phyloP scores from a whole-genome alignment of 2,329 filamentous ascomycete genomes.

The Cercospora sp. region DNA sequence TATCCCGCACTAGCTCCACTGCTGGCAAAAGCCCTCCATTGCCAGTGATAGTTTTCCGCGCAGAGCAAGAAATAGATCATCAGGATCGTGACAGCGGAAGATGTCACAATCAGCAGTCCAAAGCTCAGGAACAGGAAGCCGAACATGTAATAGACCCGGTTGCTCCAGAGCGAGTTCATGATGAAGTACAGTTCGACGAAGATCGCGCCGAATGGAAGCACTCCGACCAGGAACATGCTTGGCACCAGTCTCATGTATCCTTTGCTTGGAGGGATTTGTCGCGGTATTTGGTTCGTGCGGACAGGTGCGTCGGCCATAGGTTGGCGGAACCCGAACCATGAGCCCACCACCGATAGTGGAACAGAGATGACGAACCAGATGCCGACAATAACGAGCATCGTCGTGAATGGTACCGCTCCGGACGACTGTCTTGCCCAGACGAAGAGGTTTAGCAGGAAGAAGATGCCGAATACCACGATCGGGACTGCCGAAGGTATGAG shows the following conservation, averaged over 20 bases:
- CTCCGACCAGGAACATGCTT: conserved; percentile 86
- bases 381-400: conserved; percentile 87
- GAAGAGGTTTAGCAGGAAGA: conserved; percentile 95
- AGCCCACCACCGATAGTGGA: conserved; percentile 83
- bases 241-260: conserved; percentile 85
- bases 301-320: conserved; percentile 74
- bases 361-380: conserved; percentile 99
- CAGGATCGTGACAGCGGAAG: conserved; percentile 85
- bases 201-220: conserved; percentile 92
- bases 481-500: conserved; percentile 85
- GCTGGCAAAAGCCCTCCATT: conserved; percentile 92
- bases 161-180: conserved; percentile 98
- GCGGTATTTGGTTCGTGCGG: conserved; percentile 94
- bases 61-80: conserved; percentile 97
- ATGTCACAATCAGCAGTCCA: conserved; percentile 93
- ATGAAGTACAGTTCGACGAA: conserved; percentile 99
- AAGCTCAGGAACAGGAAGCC: conserved; percentile 98
- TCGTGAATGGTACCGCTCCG: conserved; percentile 92
- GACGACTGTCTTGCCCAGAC: conserved; percentile 91
- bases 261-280: conserved; percentile 83
- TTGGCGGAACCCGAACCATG: conserved; percentile 85
- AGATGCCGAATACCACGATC: conserved; percentile 77
- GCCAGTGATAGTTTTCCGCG: conserved; percentile 97
- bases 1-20: conserved; percentile 88
- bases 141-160: conserved; percentile 99